Percentiles rank a stretch among this genome's conserved stretches.
These are phyloP conservation scores for Botrytis deweyae DNA, from an alignment of 2,329 filamentous ascomycete genomes.

Conservation along the genomic window DNA sequence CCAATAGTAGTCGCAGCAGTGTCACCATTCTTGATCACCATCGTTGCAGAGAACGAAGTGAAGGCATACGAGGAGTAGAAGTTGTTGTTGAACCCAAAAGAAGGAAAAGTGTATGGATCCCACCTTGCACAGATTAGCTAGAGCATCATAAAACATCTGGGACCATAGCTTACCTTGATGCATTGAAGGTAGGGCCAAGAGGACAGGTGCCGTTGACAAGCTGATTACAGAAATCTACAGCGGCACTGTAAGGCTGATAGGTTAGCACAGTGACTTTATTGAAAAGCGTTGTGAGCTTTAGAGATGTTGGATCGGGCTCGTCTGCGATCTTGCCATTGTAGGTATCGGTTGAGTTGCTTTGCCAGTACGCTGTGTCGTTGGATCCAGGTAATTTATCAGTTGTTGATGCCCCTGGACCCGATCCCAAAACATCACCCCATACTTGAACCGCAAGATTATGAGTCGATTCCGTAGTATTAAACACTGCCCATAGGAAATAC, in stretches of 20 bases:
- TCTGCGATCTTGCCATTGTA: slow-evolving; percentile 71
- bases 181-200: slow-evolving; percentile 68
- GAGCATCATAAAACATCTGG: background rate
- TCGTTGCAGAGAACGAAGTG: slow-evolving; percentile 71
- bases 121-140: slow-evolving; percentile 34
- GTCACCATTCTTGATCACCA: slow-evolving; percentile 77
- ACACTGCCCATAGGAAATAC: slow-evolving; percentile 69
- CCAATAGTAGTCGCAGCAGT: slow-evolving; percentile 61
- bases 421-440: slow-evolving; percentile 88
- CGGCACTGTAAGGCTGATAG: slow-evolving; percentile 64
- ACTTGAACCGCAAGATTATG: slow-evolving; percentile 74
- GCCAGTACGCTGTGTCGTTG: slow-evolving; percentile 58
- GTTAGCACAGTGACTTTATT: slow-evolving; percentile 71
- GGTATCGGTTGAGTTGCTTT: slow-evolving; percentile 53
- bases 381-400: slow-evolving; percentile 57
- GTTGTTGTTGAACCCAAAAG: slow-evolving; percentile 70
- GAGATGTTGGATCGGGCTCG: slow-evolving; percentile 43
- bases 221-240: slow-evolving; percentile 65
- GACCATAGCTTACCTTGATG: slow-evolving; percentile 46
- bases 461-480: slow-evolving; percentile 59
- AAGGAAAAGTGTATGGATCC: slow-evolving; percentile 56
- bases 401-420: slow-evolving; percentile 44
- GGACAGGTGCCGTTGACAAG: slow-evolving; percentile 68
- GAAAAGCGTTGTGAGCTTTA: slow-evolving; percentile 71
- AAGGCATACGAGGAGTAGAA: slow-evolving; percentile 85